phyloP scores from a whole-genome alignment of 148 eudicot species.

The Arbutus unedo region DNA sequence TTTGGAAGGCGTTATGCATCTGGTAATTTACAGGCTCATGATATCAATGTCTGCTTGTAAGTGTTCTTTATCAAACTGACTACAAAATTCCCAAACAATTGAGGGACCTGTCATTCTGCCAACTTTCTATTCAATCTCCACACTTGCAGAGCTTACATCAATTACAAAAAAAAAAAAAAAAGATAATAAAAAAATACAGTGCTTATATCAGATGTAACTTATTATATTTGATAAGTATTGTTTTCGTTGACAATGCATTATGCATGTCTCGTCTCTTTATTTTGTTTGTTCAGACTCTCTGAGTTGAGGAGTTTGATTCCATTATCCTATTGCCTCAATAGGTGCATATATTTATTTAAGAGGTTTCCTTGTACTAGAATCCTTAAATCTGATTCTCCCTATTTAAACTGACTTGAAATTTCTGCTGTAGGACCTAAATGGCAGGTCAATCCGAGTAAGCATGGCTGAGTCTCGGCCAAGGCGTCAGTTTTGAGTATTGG shows the following conservation, averaged over 20 bases:
- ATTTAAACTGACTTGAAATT: slow-evolving; percentile 7
- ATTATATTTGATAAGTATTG: not conserved
- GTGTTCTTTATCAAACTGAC: not conserved
- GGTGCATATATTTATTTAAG: not conserved
- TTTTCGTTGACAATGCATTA: not conserved
- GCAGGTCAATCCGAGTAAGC: slow-evolving; percentile 77
- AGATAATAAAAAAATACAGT: no score
- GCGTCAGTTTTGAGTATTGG: slow-evolving; percentile 47
- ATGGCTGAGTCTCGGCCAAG: slow-evolving; percentile 73
- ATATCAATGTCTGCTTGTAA: not conserved
- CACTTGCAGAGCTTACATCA: not conserved
- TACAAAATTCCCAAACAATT: not conserved
- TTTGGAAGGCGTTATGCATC: not conserved
- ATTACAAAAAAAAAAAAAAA: no score
- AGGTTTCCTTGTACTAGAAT: not conserved
- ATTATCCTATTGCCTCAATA: not conserved
- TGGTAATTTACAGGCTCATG: not conserved
- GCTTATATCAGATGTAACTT: not conserved
- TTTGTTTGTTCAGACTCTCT: not conserved
- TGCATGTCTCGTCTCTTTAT: not conserved
- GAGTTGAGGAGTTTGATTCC: not conserved
- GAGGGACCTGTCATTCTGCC: not conserved
- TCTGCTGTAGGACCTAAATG: slow-evolving; percentile 68
- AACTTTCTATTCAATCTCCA: not conserved
- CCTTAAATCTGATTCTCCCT: slow-evolving; percentile 2